These are phyloP conservation scores for Trichophyton benhamiae DNA, from an alignment of 2,329 filamentous ascomycete species.

Conservation along the genomic window DNA sequence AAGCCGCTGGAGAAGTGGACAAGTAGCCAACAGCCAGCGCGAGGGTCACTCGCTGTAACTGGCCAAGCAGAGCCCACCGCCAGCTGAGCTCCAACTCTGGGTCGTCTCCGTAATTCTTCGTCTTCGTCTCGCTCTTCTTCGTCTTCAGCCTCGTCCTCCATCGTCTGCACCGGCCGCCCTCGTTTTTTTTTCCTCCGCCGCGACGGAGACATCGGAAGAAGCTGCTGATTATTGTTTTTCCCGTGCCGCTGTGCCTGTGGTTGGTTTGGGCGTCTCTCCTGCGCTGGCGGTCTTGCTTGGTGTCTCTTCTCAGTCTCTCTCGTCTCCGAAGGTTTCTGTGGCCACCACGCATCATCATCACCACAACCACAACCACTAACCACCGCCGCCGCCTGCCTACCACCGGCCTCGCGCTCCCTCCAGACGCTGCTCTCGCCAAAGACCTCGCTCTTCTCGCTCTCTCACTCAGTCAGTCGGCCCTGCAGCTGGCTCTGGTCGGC, in stretches of 20 bases:
- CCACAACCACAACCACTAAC: too few species aligned
- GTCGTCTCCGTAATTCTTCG: not conserved
- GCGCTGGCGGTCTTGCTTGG: not conserved
- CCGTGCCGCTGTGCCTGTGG: not conserved
- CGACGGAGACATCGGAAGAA: not conserved
- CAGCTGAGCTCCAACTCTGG: too few species aligned
- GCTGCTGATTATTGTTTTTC: conserved; percentile 4
- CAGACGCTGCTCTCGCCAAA: not conserved
- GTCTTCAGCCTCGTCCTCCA: too few species aligned
- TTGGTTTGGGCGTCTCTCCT: too few species aligned
- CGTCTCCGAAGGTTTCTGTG: not conserved
- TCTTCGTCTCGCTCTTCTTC: too few species aligned
- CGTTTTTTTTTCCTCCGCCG: not conserved
- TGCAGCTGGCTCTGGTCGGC: not conserved
- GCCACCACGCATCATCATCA: not conserved
- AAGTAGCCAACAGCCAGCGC: too few species aligned
- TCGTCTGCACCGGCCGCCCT: too few species aligned
- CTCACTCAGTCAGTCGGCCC: not conserved
- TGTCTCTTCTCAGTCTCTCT: not conserved
- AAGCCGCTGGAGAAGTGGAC: too few species aligned
- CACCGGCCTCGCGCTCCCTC: not conserved
- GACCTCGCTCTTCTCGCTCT: not conserved
- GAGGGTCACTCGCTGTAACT: too few species aligned
- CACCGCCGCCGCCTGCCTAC: too few species aligned
- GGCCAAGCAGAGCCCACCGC: too few species aligned